Percentiles rank a stretch among this genome's conserved stretches.
phyloP scores from a whole-genome alignment of 2,329 filamentous ascomycete species.

The Cladosporium sp. region DNA sequence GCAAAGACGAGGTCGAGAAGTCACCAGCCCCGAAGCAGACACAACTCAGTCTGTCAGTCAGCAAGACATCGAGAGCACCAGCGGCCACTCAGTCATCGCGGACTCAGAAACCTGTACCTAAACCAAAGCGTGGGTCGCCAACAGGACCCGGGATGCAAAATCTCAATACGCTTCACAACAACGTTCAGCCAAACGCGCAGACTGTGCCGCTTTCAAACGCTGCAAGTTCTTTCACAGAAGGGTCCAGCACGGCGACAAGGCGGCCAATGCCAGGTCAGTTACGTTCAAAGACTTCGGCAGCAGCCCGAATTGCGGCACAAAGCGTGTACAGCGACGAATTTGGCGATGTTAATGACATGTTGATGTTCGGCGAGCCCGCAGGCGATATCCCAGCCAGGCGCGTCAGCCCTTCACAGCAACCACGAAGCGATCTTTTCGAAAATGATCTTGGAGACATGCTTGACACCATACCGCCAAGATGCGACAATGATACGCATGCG shows the following conservation, averaged over 20 bases:
- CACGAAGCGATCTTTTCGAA: neutral
- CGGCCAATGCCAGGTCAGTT: neutral
- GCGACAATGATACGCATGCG: neutral
- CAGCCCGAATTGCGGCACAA: neutral
- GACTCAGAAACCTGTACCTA: neutral
- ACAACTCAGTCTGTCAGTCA: slow-evolving; percentile 22
- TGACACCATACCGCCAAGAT: neutral
- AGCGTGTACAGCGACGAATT: slow-evolving; percentile 20
- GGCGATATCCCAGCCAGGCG: neutral
- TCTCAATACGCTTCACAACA: slow-evolving; percentile 24
- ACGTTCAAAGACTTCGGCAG: slow-evolving; percentile 13
- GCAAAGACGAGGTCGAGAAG: slow-evolving; percentile 23
- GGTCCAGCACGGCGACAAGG: neutral
- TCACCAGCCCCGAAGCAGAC: slow-evolving; percentile 26
- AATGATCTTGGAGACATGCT: slow-evolving; percentile 20
- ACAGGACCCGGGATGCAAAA: slow-evolving; percentile 15
- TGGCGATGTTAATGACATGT: slow-evolving; percentile 17
- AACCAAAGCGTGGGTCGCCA: neutral
- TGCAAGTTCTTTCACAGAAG: neutral
- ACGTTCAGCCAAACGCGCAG: slow-evolving; percentile 20
- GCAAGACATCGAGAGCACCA: slow-evolving; percentile 16
- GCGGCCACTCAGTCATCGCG: neutral
- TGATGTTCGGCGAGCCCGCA: slow-evolving; percentile 4
- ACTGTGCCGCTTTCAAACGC: slow-evolving; percentile 16
- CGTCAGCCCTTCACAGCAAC: neutral